Evolutionary conservation across 2,329 filamentous ascomycete species (phyloP), one percentile per base, ranked within the genome.

Genomic region (Coleophoma cylindrospora): DNA sequence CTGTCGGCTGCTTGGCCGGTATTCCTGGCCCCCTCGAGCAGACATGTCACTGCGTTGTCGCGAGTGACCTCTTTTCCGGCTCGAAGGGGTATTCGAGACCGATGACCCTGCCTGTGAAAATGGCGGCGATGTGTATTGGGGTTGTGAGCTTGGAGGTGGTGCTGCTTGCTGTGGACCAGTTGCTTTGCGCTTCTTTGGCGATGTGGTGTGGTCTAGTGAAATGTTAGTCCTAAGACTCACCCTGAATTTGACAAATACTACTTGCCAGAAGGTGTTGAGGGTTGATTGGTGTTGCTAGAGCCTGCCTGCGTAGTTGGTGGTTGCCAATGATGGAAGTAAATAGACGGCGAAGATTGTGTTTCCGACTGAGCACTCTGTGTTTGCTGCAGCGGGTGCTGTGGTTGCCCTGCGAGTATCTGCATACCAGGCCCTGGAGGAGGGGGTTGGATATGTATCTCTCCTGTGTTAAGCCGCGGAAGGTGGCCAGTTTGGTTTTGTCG

Each of bases 291-390:
- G 65, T 75, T 72, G 56, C 76, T 58, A 38, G 38, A 71, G 52
- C 79, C 76, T 56, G 75, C 74, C 68, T 87, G 79, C 55, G 82
- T 79, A 19, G 76, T 79, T 13, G 91, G 91, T 43, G 91, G 91
- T 52, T 92, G 87, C 90, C 91, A 96, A 65, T 95, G 89, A 64
- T 95, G 89, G 66, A 96, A 96, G 68, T 89, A 94, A 44, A 95
- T 87, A 19, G 85, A 87, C 0, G 86, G 83, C 38, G 87, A 89
- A 15, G 82, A 78, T 43, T 63, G 61, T 19, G 57, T 41, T 55
- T 84, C 81, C 57, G 86, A 79, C 43, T 58, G 58, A 45, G 70
- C 69, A 8, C 73, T 69, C 49, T 81, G 77, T 37, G 70, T 67
- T 64, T 71, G 78, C 61, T 73, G 74, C 62, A 74, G 79, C 63